A percentile compares a stretch with the other conserved stretches of the same genome.
phyloP scores from a whole-genome alignment of 2,329 filamentous ascomycete genomes.

The Orbilia brochopaga region DNA sequence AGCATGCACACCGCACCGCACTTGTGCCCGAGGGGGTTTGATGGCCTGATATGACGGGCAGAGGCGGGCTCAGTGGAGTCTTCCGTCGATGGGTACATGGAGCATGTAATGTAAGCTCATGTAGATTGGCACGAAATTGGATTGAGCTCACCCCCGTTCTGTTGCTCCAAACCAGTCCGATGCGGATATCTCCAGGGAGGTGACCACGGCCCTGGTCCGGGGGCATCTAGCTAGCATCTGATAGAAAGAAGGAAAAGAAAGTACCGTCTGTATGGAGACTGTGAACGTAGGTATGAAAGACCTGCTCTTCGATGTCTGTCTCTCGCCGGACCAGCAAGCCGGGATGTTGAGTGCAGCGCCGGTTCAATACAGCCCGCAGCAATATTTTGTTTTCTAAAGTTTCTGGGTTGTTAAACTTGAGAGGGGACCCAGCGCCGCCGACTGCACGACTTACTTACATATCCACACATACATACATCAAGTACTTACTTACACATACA shows the following conservation, averaged over 20 bases:
- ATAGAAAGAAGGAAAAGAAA: too few species aligned
- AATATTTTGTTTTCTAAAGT: neutral
- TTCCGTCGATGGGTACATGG: slow-evolving; percentile 15
- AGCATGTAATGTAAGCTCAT: slow-evolving; percentile 16
- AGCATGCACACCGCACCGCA: slow-evolving; percentile 18
- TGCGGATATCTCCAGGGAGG: slow-evolving; percentile 31
- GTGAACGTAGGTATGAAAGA: too few species aligned
- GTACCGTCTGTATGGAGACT: too few species aligned
- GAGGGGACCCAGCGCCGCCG: slow-evolving; percentile 11
- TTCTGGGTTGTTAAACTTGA: neutral
- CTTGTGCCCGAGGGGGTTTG: neutral
- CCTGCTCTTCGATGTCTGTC: neutral
- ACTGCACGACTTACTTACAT: too few species aligned
- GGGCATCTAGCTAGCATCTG: too few species aligned
- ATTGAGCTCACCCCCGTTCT: slow-evolving; percentile 17
- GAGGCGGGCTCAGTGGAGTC: slow-evolving; percentile 16
- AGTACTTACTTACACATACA: too few species aligned
- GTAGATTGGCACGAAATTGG: slow-evolving; percentile 15
- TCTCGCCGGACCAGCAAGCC: slow-evolving; percentile 7
- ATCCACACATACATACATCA: too few species aligned
- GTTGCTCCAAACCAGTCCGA: slow-evolving; percentile 24
- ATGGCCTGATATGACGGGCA: slow-evolving; percentile 23
- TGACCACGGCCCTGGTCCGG: slow-evolving; percentile 5
- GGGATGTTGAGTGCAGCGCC: slow-evolving; percentile 22
- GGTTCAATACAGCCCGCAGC: slow-evolving; percentile 17